A percentile compares a stretch with the other conserved stretches of the same genome.
Conservation (phyloP, 306 rosid genomes). For the Sindora glabra region DNA sequence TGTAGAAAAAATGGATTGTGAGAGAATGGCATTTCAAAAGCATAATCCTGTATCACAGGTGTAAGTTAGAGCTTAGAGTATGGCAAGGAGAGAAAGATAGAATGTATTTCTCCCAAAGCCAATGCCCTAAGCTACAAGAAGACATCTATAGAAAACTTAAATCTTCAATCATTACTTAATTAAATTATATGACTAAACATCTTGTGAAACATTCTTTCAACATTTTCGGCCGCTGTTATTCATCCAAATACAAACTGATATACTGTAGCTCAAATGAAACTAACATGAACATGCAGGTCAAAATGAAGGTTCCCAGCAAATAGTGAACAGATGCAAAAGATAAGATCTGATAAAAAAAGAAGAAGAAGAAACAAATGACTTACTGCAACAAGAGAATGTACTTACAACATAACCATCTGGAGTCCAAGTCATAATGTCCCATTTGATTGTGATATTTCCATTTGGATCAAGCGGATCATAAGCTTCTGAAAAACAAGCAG, state of each 20-base stretch:
- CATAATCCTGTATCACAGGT: neutral
- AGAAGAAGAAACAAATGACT: neutral
- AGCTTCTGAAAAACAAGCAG: slow-evolving; percentile 51
- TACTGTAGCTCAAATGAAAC: neutral
- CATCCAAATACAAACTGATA: neutral
- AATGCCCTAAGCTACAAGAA: too few relatives aligned
- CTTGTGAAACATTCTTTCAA: neutral
- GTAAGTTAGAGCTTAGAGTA: too few relatives aligned
- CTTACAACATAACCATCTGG: slow-evolving; percentile 78
- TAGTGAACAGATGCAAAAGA: too few relatives aligned
- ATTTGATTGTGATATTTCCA: slow-evolving; percentile 70
- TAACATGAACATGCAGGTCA: slow-evolving; percentile 6
- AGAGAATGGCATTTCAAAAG: neutral
- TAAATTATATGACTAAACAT: too few relatives aligned
- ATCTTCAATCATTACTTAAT: too few relatives aligned
- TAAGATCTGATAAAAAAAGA: too few relatives aligned
- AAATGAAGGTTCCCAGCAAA: neutral
- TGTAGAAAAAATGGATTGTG: neutral
- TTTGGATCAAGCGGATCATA: slow-evolving; percentile 80
- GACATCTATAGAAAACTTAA: too few relatives aligned
- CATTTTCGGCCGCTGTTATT: neutral
- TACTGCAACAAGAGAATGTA: neutral
- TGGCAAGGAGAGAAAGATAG: too few relatives aligned
- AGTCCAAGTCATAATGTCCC: slow-evolving; percentile 73
- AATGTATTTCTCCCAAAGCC: too few relatives aligned